Evolutionary conservation across 2,329 filamentous ascomycete genomes (phyloP), one percentile per base, ranked within the genome.

Genomic region (Paramyrothecium roridum): DNA sequence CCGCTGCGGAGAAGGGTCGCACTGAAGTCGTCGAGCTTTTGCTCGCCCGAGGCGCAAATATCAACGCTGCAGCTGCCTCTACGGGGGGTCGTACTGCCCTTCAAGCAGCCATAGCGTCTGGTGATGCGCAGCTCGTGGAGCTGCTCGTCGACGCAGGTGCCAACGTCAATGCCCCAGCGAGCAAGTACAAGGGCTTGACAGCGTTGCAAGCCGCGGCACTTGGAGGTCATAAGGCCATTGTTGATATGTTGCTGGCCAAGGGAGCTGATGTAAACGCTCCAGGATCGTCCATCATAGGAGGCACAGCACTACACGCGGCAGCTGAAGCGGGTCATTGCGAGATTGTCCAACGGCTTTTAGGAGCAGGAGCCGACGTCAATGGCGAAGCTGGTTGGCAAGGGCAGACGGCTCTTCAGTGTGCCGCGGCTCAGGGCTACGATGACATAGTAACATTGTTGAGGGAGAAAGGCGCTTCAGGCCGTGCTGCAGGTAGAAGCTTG

Each of bases 281-380:
- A 8, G 40, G 37, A 1, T 6, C 21, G 0, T 34, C n/a, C 8
- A 4, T 11, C 3, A 17, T 40, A 6, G 55, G 49, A 0, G 22
- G 3, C 1, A 64, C 59, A 4, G 57, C 59, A 17, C 53, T 69
- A 1, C 67, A 69, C 12, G 55, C 48, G 3, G 65, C 65, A 3
- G 59, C 56, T 1, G 21, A 40, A 3, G 13, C 26, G 1, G 56
- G 52, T 2, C 56, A 61, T 23, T 26, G 59, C 1, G 37, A 56
- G 1, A 40, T 68, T 1, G 64, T 70, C 3, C 54, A 60, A 13
- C 56, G 60, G 45, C 66, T 77, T 8, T 57, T 76, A 48, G 63
- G 65, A 2, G 58, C 56, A 4, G 74, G 74, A 13, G 74, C 73
- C 8, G 57, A 75, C 16, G 54, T 76, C 16, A 68, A 77, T 52